Base-by-base conservation (phyloP, 2,329 filamentous ascomycete genomes). In the Davidsoniella australis region DNA sequence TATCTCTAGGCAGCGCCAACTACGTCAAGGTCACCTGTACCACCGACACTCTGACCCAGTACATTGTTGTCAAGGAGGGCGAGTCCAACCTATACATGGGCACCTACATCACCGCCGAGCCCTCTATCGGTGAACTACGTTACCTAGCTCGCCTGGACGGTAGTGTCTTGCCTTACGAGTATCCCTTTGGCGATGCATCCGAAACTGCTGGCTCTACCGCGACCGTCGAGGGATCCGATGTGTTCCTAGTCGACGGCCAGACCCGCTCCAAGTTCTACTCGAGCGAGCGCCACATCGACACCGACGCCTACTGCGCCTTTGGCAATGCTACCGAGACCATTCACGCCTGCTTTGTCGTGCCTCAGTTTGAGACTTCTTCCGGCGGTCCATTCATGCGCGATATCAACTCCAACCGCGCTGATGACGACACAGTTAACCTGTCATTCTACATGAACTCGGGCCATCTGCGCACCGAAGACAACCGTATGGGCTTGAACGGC, bases 181-280 rank as follows among this genome's bases (percentile, higher is more conserved):
- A 73, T 50, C 71, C 73, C 26, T 74, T 71, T 53, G 72, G 71
- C 24, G 62, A 63, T 3, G 73, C 66, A 3, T 80, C 77, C 0
- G 75, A 68, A 20, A 80, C 75, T 0, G 63, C 62, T 1, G 69
- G 68, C 24, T 68, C 68, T 26, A 66, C 64, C 8, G 66, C 71
- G 2, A 60, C 64, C 3, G 66, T 82, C 47, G 78, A 82, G 59
- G 78, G 69, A 40, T 71, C 67, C 1, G 73, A 76, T 51, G 71
- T 75, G 50, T 82, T 72, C 57, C 53, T 76, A 7, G 75, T 82
- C 41, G 62, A 66, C 54, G 73, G 76, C 18, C 65, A 82, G 59
- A 82, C 78, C 0, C 71, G 78, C 38, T 77, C 73, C 62, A 83
- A 83, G 61, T 83, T 82, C 66, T 83, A 79, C 64, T 80, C 75